A percentile compares a stretch with the other conserved stretches of the same genome.
Evolutionary conservation across 2,329 filamentous ascomycete species (phyloP).

Genomic region (Aurifilum marmelostoma): DNA sequence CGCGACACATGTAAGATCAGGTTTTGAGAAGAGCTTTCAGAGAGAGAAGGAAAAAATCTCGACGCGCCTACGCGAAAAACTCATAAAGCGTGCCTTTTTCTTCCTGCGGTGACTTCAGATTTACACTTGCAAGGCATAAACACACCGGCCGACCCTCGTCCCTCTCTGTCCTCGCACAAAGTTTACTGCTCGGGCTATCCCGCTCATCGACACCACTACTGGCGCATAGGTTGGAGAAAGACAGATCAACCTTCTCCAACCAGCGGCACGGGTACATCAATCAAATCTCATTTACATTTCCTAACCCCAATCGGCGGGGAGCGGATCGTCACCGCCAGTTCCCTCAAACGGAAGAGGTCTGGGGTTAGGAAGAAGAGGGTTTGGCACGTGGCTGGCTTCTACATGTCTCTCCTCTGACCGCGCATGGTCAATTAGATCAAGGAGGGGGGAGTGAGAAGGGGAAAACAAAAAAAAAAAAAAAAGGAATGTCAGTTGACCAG

Average conservation of each 20-base stretch:
- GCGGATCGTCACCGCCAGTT: slow-evolving; percentile 15
- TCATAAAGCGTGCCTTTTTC: not conserved
- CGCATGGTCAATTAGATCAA: not conserved
- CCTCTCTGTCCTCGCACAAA: not conserved
- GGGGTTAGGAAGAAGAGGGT: too few relatives aligned
- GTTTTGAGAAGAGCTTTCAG: slow-evolving; percentile 3
- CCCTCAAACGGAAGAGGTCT: not conserved
- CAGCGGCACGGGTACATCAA: not conserved
- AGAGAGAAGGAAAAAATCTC: not conserved
- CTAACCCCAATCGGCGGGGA: slow-evolving; percentile 2
- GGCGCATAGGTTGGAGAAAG: not conserved
- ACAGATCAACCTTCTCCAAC: not conserved
- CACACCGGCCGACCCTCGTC: too few relatives aligned
- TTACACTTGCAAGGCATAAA: too few relatives aligned
- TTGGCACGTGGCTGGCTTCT: not conserved
- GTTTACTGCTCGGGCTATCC: not conserved
- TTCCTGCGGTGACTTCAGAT: not conserved
- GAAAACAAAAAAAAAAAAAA: too few relatives aligned
- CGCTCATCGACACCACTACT: slow-evolving; percentile 6
- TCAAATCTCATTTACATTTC: not conserved
- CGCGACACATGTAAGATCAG: slow-evolving; percentile 16
- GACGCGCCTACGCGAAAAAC: not conserved
- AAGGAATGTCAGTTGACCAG: not conserved
- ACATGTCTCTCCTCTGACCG: not conserved
- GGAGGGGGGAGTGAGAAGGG: too few relatives aligned